Conservation (phyloP, 371 early-diverging fungal species). For the Circinella umbellata region DNA sequence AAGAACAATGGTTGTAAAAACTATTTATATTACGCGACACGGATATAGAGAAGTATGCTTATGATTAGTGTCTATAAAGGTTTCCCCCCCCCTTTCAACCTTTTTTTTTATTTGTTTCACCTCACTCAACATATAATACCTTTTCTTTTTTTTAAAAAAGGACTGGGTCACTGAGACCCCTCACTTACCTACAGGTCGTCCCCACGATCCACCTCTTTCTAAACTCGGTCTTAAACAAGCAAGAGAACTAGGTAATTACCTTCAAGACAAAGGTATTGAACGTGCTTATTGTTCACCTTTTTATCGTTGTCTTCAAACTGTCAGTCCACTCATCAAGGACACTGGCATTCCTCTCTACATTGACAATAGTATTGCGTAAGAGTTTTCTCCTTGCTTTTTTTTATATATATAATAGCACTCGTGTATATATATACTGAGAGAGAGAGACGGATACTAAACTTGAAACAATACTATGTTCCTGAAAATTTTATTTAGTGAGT, state of each 20-base stretch:
- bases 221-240: slow-evolving; percentile 39
- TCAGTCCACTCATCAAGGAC: slow-evolving; percentile 31
- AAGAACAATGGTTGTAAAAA: slow-evolving; percentile 28
- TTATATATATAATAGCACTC: no score
- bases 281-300: slow-evolving; percentile 44
- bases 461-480: no score
- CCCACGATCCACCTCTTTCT: slow-evolving; percentile 39
- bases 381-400: no score
- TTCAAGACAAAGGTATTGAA: slow-evolving; percentile 35
- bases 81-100: no score
- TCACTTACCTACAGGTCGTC: slow-evolving; percentile 30
- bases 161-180: slow-evolving; percentile 41
- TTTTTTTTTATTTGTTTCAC: no score
- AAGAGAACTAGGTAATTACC: slow-evolving; percentile 28
- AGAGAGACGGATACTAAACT: neutral
- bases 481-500: slow-evolving; percentile 29
- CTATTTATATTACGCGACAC: slow-evolving; percentile 43
- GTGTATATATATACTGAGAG: no score
- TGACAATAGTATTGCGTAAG: slow-evolving; percentile 41
- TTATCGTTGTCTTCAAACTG: slow-evolving; percentile 42
- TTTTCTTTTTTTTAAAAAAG: no score
- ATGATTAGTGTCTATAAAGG: no score
- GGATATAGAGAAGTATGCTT: slow-evolving; percentile 32
- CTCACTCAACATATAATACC: no score
- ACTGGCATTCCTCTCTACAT: slow-evolving; percentile 28